phyloP scores from a whole-genome alignment of 331 rosid species.

The Quercus tomentella region DNA sequence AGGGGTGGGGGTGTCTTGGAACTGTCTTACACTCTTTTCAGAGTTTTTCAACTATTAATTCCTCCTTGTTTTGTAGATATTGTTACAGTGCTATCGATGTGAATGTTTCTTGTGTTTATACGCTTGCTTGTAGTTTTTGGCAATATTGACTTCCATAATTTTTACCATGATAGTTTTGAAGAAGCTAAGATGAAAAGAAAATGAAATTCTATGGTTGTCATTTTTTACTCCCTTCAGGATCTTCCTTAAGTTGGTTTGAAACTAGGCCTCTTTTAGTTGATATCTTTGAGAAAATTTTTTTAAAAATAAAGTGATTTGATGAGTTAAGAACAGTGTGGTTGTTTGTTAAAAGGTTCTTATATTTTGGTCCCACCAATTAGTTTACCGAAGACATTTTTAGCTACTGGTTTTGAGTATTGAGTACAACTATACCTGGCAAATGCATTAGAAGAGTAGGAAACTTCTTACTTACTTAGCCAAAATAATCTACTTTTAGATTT shows the following conservation, averaged over 20 bases:
- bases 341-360: background rate
- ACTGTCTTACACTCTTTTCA: background rate
- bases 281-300: background rate
- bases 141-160: background rate
- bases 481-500: too few species aligned
- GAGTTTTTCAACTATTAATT: background rate
- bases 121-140: background rate
- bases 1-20: background rate
- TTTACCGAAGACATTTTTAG: too few species aligned
- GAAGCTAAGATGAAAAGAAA: background rate
- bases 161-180: background rate
- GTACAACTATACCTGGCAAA: background rate
- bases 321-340: background rate
- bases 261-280: background rate
- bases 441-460: slow-evolving; percentile 27
- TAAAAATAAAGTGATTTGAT: background rate
- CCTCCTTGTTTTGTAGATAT: background rate
- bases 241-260: background rate
- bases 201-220: background rate
- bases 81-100: background rate
- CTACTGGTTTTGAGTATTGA: background rate
- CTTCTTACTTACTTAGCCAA: too few species aligned
- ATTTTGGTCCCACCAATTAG: background rate
- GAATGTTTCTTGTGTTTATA: background rate
- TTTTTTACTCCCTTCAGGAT: background rate